Base-by-base conservation (phyloP, 176 grass and related monocot species). In the Pharus latifolius region DNA sequence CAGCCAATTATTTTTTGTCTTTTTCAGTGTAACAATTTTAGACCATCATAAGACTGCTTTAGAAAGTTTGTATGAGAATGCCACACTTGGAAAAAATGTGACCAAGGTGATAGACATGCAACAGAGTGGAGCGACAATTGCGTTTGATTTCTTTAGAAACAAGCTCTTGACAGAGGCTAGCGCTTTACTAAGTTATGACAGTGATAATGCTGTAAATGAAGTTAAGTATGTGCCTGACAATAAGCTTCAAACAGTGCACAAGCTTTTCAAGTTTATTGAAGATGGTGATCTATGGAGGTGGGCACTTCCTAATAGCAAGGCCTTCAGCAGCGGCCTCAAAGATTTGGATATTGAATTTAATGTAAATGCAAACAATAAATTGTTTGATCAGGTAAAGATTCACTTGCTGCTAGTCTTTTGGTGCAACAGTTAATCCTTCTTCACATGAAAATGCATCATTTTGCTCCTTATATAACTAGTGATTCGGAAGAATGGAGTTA, bases 1-100 rank as follows among this genome's bases (percentile, higher is more conserved):
- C 56, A 62, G 23, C 23, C 50, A 30, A 60, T 15, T 14, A 3
- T 37, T 76, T 37, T 76, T n/a, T 63, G 63, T 62, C 38, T 14
- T 66, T 74, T 77, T 71, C 83, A 98, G 89, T 30, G 84, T 93
- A 53, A 98, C 81, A 38, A 83, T 98, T 7, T 67, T 98, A 63
- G 94, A 98, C 29, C 94, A 98, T 87, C 94, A 98, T 72, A 88
- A 98, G 58, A 98, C 86, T 80, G 94, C 94, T 60, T 72, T 85
- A 29, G 84, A 98, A 78, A 69, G 70, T 75, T 72, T 98, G 29
- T 82, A 75, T 29, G 84, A 47, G 38, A 82, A 87, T 50, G 31
- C 25, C 3, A 78, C 47, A 7, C 57, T 84, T 38, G 84, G 78
- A 16, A 19, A 90, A 75, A 98, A 98, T 65, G 94, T 98, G 49